Base-by-base conservation (phyloP, 2,329 filamentous ascomycete species). In the Exophiala spinifera region DNA sequence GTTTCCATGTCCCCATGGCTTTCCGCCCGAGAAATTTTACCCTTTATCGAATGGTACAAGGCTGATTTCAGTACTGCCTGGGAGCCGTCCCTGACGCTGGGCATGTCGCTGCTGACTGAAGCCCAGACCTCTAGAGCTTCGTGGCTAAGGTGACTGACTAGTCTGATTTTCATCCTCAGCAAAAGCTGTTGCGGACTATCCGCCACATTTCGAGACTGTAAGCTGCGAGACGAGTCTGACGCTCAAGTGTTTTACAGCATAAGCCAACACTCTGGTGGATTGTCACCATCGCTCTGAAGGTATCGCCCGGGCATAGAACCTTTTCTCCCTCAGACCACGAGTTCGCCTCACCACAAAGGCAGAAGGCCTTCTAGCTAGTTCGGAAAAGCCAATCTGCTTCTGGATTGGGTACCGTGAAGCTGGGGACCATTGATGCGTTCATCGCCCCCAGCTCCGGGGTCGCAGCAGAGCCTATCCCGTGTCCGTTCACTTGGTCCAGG, bases 381-480 rank as follows among this genome's bases (percentile, higher is more conserved):
- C 58, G 60, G 47, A 58, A 62, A 34, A 76, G 61, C 73, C 73
- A 76, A 62, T 76, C 73, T 17, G 72, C 74, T 57, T 76, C 73
- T 0, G 73, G 73, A 1, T 73, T 75, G 10, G 73, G 73, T 17
- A 76, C 70, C 39, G 75, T 55, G 60, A 75, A 76, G 55, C 75
- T 74, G 2, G 72, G 75, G 28, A 75, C 75, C 57, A 75, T 74
- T 50, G 74, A 72, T 54, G 72, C 69, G 28, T 74, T 73, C 53
- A 60, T 53, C 28, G 53, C 39, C 20, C 48, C 46, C 7, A 62
- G 55, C 34, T 61, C 58, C 23, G 53, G 52, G 8, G 55, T 53
- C 20, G 53, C 53, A 21, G 51, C 50, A 36, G 56, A 52, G 20
- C 39, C 55, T 31, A 60, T 17, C 8, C 23, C 31, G 17, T 55